Conservation (phyloP, 169 alveolate genomes). For the Plasmodium knowlesi region DNA sequence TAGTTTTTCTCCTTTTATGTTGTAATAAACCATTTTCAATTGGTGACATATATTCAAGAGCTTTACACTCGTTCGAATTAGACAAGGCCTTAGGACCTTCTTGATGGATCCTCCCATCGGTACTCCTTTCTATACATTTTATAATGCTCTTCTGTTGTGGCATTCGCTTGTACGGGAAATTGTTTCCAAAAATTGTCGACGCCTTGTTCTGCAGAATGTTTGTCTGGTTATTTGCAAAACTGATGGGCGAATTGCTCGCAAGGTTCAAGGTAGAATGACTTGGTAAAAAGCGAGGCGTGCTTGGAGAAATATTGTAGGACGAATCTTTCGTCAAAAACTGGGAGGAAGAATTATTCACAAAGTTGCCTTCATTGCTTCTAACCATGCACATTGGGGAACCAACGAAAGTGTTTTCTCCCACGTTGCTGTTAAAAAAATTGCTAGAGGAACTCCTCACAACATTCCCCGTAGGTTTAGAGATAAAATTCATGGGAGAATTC, state of each 20-base stretch:
- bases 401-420: background rate
- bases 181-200: background rate
- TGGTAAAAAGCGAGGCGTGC: background rate
- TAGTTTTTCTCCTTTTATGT: background rate
- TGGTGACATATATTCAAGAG: background rate
- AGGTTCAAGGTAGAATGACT: background rate
- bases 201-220: background rate
- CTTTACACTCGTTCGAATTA: background rate
- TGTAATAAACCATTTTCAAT: background rate
- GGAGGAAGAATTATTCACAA: background rate
- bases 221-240: background rate
- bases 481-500: background rate
- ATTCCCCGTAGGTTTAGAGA: background rate
- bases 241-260: background rate
- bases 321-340: background rate
- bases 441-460: background rate
- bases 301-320: background rate
- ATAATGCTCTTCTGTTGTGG: slow-evolving; percentile 5
- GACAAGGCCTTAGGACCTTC: background rate
- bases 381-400: background rate
- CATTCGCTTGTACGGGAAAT: background rate
- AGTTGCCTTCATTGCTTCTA: background rate
- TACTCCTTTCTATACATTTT: background rate
- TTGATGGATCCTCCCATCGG: background rate
- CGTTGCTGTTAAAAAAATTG: background rate